Conservation (phyloP, 148 eudicot species). For the Silene uniflora region DNA sequence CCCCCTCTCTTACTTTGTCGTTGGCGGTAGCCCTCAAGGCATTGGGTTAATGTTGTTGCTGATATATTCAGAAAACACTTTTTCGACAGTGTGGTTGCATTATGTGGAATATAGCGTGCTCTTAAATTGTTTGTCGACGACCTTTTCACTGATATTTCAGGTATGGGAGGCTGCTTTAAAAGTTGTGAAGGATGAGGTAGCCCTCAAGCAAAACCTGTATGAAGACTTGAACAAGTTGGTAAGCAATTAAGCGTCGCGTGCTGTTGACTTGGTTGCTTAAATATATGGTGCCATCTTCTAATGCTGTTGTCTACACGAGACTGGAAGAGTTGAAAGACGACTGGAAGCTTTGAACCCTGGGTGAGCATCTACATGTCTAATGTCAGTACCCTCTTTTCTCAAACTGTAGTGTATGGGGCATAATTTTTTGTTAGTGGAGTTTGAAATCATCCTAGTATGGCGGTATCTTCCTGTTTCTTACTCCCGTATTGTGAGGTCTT, state of each 20-base stretch:
- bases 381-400: slow-evolving; percentile 33
- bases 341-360: slow-evolving; percentile 84
- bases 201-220: slow-evolving; percentile 76
- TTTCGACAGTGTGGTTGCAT: neutral
- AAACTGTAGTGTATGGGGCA: neutral
- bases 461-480: neutral
- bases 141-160: slow-evolving; percentile 28
- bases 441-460: neutral
- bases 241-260: neutral
- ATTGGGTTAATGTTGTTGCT: no score
- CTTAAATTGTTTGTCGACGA: neutral
- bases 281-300: slow-evolving; percentile 6
- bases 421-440: neutral
- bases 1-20: neutral
- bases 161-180: slow-evolving; percentile 71
- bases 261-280: slow-evolving; percentile 14
- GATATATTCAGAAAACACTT: no score
- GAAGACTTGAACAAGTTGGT: slow-evolving; percentile 88
- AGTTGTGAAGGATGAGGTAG: slow-evolving; percentile 82
- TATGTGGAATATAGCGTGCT: neutral
- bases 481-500: neutral
- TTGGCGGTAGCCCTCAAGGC: no score
- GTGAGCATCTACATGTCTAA: slow-evolving; percentile 41
- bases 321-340: slow-evolving; percentile 82
- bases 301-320: slow-evolving; percentile 34